Conservation (phyloP, 1,284 basidiomycete genomes). For the Anthracocystis setariae region DNA sequence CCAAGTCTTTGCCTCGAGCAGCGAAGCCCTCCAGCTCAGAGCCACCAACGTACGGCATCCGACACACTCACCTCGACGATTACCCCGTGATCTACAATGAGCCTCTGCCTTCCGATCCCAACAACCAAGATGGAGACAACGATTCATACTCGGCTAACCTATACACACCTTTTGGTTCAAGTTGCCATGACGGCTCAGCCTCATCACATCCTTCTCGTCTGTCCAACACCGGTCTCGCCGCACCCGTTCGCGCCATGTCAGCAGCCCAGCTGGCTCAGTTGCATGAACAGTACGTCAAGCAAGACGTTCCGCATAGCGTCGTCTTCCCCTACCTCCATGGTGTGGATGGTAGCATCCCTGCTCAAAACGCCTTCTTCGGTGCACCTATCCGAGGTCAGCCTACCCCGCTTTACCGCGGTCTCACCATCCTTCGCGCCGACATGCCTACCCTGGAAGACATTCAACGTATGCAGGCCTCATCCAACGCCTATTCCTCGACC, state of each 20-base stretch:
- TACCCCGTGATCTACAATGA: constrained; percentile 52
- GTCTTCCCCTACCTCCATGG: constrained; percentile 66
- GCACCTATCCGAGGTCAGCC: constrained; percentile 50
- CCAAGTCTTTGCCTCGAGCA: constrained; percentile 22
- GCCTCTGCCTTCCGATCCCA: constrained; percentile 16
- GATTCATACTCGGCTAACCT: constrained; percentile 9
- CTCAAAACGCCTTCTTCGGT: constrained; percentile 62
- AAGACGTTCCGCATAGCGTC: constrained; percentile 60
- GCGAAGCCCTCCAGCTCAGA: constrained; percentile 4
- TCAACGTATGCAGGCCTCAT: constrained; percentile 26
- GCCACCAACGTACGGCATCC: constrained; percentile 41
- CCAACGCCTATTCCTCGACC: constrained; percentile 17
- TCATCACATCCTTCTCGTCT: constrained; percentile 4
- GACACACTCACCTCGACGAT: constrained; percentile 49
- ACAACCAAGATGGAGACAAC: constrained; percentile 17
- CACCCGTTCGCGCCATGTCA: constrained; percentile 58
- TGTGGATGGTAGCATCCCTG: constrained; percentile 57
- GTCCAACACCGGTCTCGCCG: constrained; percentile 20
- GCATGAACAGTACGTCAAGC: constrained; percentile 46
- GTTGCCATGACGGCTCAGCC: not conserved
- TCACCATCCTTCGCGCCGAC: constrained; percentile 64
- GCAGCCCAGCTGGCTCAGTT: constrained; percentile 55
- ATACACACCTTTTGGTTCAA: constrained; percentile 3
- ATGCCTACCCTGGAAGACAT: constrained; percentile 55
- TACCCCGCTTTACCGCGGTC: constrained; percentile 60